Evolutionary conservation across 1,139 yeast species (phyloP).

Genomic region (Scheffersomyces quercinus): DNA sequence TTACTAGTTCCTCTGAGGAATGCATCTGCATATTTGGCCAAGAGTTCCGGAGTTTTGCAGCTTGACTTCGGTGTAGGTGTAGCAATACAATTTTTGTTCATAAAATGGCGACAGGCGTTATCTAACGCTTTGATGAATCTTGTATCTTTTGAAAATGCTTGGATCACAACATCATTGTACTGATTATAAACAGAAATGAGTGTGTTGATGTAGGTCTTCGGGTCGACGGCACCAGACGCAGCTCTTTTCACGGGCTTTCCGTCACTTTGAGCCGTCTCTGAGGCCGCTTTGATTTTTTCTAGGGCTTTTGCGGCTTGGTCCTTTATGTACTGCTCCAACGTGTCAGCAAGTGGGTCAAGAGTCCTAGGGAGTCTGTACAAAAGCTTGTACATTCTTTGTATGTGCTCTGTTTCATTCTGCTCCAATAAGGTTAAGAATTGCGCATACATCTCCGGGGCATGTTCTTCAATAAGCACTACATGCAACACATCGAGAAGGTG

Average conservation of each 20-base stretch:
- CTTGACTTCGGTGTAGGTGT: conserved; percentile 51
- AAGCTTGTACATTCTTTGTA: conserved; percentile 74
- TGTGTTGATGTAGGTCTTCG: conserved; percentile 78
- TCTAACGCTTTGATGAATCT: conserved; percentile 87
- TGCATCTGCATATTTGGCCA: conserved; percentile 87
- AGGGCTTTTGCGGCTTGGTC: conserved; percentile 71
- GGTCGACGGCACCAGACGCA: conserved; percentile 50
- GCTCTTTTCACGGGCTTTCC: conserved; percentile 20
- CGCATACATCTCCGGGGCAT: conserved; percentile 72
- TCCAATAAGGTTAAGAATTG: conserved; percentile 75
- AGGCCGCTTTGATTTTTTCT: conserved; percentile 58
- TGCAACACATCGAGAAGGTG: conserved; percentile 76
- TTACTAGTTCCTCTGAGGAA: conserved; percentile 75
- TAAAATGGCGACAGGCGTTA: conserved; percentile 81
- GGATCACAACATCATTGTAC: conserved; percentile 65
- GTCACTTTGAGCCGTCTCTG: conserved; percentile 25
- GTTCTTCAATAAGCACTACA: conserved; percentile 73
- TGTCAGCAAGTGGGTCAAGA: conserved; percentile 72
- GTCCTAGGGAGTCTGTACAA: conserved; percentile 75
- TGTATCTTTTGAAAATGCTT: conserved; percentile 73
- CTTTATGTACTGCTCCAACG: conserved; percentile 73
- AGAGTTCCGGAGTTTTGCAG: conserved; percentile 80
- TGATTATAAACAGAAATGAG: conserved; percentile 69
- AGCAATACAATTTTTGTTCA: conserved; percentile 82
- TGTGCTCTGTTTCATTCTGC: conserved; percentile 74